A percentile compares a stretch with the other conserved stretches of the same genome.
These are phyloP conservation scores for Rhodamnia rubescens DNA, from an alignment of 345 rosid genomes.

Conservation along the genomic window DNA sequence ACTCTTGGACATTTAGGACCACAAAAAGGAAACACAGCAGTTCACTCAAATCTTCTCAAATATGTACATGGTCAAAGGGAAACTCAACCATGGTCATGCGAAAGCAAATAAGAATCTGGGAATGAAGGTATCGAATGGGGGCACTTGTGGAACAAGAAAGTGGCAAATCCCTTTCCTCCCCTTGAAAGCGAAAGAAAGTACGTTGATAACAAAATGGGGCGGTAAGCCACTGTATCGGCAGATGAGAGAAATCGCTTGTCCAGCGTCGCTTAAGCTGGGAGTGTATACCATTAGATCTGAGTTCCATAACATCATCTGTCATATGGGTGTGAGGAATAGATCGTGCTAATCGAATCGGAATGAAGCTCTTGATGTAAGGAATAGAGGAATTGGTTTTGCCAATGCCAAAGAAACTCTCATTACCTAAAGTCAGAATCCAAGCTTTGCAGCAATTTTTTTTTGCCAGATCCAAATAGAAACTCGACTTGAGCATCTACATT, in stretches of 20 bases:
- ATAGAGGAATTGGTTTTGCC: background rate
- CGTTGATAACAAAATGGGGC: background rate
- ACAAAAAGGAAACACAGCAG: background rate
- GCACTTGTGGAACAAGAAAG: background rate
- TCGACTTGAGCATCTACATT: background rate
- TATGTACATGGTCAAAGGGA: background rate
- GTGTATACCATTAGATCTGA: background rate
- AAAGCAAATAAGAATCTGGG: background rate
- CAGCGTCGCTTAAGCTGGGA: rapidly evolving
- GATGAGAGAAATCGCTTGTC: background rate
- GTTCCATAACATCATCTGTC: background rate
- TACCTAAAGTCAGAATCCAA: background rate
- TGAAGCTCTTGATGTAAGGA: background rate
- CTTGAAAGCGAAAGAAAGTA: background rate
- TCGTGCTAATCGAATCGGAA: background rate
- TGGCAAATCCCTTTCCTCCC: background rate
- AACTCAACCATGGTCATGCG: background rate
- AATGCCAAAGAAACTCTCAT: background rate
- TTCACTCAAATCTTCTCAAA: background rate
- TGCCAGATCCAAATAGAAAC: background rate
- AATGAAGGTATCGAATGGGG: rapidly evolving
- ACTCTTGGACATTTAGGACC: background rate
- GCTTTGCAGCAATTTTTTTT: background rate
- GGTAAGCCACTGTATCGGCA: rapidly evolving
- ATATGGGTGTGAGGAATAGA: background rate